Base-by-base conservation (phyloP, 1,139 yeast species). In the Hemisphaericaspora lyxosophila region DNA sequence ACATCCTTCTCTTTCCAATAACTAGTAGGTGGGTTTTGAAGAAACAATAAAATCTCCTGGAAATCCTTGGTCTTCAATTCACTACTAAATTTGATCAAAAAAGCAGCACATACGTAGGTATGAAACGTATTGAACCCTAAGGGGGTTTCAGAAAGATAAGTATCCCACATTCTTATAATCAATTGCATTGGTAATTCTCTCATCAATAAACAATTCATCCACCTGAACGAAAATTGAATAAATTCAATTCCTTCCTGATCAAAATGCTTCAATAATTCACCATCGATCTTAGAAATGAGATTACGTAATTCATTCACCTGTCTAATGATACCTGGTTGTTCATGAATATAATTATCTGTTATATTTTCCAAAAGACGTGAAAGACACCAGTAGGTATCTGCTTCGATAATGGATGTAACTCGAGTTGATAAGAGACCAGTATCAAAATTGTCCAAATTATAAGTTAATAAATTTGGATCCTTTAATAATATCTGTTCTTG, bases 171-270 rank as follows among this genome's bases (percentile, higher is more conserved):
- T 39, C 99, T 72, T 20, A 89, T 80, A 7, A 92, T 86, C 43
- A 88, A 75, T 27, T 72, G 70, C 51, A 92, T 80, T 33, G 83
- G 80, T 31, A 92, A 72, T 55, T 92, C 99, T 48, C 99, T 75
- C 99, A 92, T 92, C 39, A 92, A 68, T 51, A 92, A 67, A 64
- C 99, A 92, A 62, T 94, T 92, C 97, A 94, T 94, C 99, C 99
- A 92, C 48, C 99, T 73, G 64, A 92, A 94, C 20, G 96, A 79
- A 62, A 92, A 92, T 59, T 94, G 98, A 48, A 94, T 80, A 55
- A 92, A 92, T 59, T 92, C 97, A 14, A 92, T 80, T 31, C 85
- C 85, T 58, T 92, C 97, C 2, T 62, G 57, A 40, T 83, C 83
- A 47, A 92, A 76, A 63, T 92, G 98, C 31, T 70, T 69, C 31